Evolutionary conservation across 2,329 filamentous ascomycete genomes (phyloP).

Genomic region (Penicillium brevicompactum): DNA sequence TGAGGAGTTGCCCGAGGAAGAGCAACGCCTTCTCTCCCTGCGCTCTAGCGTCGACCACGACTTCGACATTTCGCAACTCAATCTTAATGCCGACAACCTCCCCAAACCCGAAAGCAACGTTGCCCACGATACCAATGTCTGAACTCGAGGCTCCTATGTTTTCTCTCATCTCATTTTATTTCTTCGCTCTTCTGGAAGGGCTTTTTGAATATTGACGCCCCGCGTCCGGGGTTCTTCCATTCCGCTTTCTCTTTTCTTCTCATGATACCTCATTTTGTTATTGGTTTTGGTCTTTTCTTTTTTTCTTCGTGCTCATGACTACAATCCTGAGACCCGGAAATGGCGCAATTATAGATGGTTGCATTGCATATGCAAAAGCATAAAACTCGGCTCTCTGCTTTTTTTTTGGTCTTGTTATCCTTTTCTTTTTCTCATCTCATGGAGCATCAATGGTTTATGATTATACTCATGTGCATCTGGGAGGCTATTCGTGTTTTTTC

Average conservation of each 20-base stretch:
- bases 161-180: constrained; percentile 2
- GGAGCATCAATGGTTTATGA: constrained; percentile 33
- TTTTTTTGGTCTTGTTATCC: constrained; percentile 16
- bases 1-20: constrained; percentile 32
- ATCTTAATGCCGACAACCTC: constrained; percentile 22
- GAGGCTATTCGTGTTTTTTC: constrained; percentile 31
- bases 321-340: constrained; percentile 22
- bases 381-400: constrained; percentile 24
- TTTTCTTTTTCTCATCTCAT: constrained; percentile 16
- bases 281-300: constrained; percentile 2
- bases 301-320: constrained; percentile 10
- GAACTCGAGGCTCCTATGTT: neutral
- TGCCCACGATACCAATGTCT: constrained; percentile 9
- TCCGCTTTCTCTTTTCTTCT: constrained; percentile 10
- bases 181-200: constrained; percentile 20
- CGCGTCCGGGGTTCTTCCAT: neutral
- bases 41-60: constrained; percentile 39
- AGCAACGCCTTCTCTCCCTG: constrained; percentile 38
- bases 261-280: constrained; percentile 24
- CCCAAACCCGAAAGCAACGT: constrained; percentile 11
- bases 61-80: constrained; percentile 30
- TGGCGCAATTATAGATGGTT: constrained; percentile 42
- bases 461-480: constrained; percentile 39
- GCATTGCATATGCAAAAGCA: constrained; percentile 36
- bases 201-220: constrained; percentile 7